Evolutionary conservation across 2,329 filamentous ascomycete species (phyloP), one percentile per base, ranked within the genome.

Genomic region (Sporothrix phasma): DNA sequence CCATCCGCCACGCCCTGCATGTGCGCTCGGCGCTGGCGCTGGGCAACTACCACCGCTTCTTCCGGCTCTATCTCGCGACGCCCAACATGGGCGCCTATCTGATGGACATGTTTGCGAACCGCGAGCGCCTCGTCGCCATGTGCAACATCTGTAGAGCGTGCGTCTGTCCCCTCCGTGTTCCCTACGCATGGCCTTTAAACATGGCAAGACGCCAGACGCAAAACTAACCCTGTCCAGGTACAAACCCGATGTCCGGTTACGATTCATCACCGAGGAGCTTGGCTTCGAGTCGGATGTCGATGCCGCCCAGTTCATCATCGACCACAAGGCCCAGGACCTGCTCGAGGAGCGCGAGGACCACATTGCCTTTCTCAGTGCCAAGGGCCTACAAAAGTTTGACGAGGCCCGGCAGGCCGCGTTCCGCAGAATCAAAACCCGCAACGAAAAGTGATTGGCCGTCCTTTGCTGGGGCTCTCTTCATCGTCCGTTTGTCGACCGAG

Each of bases 61-160:
- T 99, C 84, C 89, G 90, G 78, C 84, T 99, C 51, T 99, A 97
- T 76, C 85, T 95, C 69, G 88, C 93, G 74, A 92, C 92, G 26
- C 92, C 92, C 60, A 95, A 96, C 72, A 96, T 99, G 92, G 93
- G 94, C 67, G 92, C 89, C 70, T 97, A 97, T 77, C 84, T 99
- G 61, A 96, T 99, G 90, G 94, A 99, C 79, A 97, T 96, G 90
- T 97, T 99, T 80, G 89, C 97, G 74, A 87, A 87, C 72, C 88
- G 94, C 73, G 93, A 99, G 80, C 90, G 94, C 71, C 84, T 99
- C 69, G 87, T 88, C 73, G 94, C 94, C 69, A 79, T 99, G 73
- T 88, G 91, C 75, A 90, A 88, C 74, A 94, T 99, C 70, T 96
- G 92, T 84, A 95, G 84, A 90, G 87, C 90, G 94, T 99, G 79